Percentiles rank a stretch among this genome's conserved stretches.
Conservation (phyloP, 176 grass and related monocot genomes). For the Paspalum vaginatum region DNA sequence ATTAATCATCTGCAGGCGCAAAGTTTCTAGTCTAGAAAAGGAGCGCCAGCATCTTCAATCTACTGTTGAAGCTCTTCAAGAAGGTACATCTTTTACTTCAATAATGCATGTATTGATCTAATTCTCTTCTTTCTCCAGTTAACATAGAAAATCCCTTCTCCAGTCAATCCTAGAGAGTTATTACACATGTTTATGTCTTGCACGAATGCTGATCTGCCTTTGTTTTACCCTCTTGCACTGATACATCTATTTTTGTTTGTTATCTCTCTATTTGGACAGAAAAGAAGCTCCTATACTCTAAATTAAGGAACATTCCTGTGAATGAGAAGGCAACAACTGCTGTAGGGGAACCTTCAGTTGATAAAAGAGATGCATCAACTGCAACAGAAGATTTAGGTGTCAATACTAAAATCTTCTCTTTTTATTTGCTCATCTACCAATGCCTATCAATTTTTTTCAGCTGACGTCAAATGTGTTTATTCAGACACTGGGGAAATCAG, state of each 20-base stretch:
- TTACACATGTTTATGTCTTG: constrained; percentile 5
- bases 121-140: background rate
- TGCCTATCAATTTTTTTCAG: constrained; percentile 21
- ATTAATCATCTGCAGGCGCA: constrained; percentile 63
- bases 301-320: constrained; percentile 76
- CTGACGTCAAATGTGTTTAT: constrained; percentile 45
- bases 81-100: constrained; percentile 58
- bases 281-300: constrained; percentile 82
- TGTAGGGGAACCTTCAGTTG: constrained; percentile 49
- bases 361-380: constrained; percentile 81
- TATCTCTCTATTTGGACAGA: constrained; percentile 57
- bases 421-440: constrained; percentile 7
- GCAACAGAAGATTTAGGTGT: constrained; percentile 86
- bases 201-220: background rate
- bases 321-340: constrained; percentile 55
- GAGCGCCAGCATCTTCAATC: constrained; percentile 95
- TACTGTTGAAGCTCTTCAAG: constrained; percentile 89
- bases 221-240: constrained; percentile 17
- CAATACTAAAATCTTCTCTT: constrained; percentile 19
- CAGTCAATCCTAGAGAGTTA: constrained; percentile 12
- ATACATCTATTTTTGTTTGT: constrained; percentile 1
- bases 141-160: background rate
- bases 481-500: constrained; percentile 49
- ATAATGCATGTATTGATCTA: background rate
- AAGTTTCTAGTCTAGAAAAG: constrained; percentile 90